Base-by-base conservation (phyloP, 768 basidiomycete genomes). In the Rhodotorula paludigena region DNA sequence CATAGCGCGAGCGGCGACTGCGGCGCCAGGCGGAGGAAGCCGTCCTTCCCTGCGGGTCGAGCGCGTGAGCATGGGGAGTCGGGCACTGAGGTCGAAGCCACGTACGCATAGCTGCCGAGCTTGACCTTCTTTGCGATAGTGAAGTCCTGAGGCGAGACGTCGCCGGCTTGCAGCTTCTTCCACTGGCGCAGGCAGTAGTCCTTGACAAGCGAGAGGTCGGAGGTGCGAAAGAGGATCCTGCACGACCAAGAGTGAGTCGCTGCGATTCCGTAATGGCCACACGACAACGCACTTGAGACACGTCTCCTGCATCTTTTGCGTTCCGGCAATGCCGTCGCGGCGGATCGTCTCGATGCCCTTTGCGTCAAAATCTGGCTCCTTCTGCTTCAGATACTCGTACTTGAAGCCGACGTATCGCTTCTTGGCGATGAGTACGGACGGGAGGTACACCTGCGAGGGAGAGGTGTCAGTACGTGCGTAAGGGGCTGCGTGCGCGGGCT, bases 361-460 rank as follows among this genome's bases (percentile, higher is more conserved):
- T 11, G 92, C 96, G 73, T 99, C 94, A 73, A 98, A 96, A 0
- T 79, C 81, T 3, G 92, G 90, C 53, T 87, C 86, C 1, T 64
- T 77, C 20, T 96, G 90, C 71, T 92, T 89, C 0, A 87, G 83
- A 60, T 80, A 83, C 78, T 99, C 96, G 70, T 88, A 97, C 76
- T 92, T 94, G 81, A 90, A 96, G 1, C 96, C 96, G 30, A 98
- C 94, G 73, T 99, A 99, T 73, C 94, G 85, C 77, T 99, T 99
- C 82, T 99, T 99, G 4, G 94, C 90, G 83, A 96, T 84, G n/a
- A 99, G 83, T 1, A 97, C 86, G 74, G 89, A 93, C 5, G 92
- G 92, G 51, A 92, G 82, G 77, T 97, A 98, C 7, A 98, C 92
- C 92, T 94, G 74, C 25, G 44, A 15, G 44, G 16, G 39, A 16